phyloP scores from a whole-genome alignment of 176 grass and related monocot genomes.

The Ensete glaucum region DNA sequence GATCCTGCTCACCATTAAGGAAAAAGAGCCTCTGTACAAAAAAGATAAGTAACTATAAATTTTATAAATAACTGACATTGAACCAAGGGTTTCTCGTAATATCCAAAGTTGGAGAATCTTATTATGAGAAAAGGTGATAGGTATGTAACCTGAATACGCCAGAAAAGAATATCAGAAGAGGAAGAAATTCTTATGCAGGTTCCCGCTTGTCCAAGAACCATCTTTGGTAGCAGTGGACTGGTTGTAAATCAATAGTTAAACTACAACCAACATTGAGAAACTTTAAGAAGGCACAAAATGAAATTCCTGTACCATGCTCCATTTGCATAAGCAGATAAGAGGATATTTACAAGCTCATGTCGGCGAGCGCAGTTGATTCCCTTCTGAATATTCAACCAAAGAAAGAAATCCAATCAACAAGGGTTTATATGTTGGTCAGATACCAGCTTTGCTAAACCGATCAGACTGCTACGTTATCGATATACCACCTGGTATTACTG shows the following conservation, averaged over 20 bases:
- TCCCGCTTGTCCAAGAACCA: slow-evolving; percentile 47
- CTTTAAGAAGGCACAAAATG: slow-evolving; percentile 23
- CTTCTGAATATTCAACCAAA: slow-evolving; percentile 39
- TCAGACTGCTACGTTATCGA: too few species aligned
- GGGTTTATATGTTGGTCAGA: neutral
- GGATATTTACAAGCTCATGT: slow-evolving; percentile 47
- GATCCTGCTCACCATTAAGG: slow-evolving; percentile 85
- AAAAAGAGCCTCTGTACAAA: slow-evolving; percentile 84
- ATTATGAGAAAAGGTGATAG: neutral
- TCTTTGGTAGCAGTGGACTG: slow-evolving; percentile 54
- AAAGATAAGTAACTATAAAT: neutral
- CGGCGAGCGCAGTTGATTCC: slow-evolving; percentile 35
- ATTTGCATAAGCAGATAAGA: slow-evolving; percentile 47
- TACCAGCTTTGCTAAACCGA: too few species aligned
- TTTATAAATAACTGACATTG: neutral
- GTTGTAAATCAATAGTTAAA: slow-evolving; percentile 20
- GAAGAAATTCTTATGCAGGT: slow-evolving; percentile 55
- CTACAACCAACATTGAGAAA: slow-evolving; percentile 13
- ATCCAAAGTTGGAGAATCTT: neutral
- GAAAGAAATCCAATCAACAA: neutral
- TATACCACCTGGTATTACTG: too few species aligned
- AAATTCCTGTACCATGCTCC: slow-evolving; percentile 55
- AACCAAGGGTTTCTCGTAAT: neutral
- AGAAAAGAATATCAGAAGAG: slow-evolving; percentile 59
- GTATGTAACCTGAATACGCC: slow-evolving; percentile 64